phyloP scores from a whole-genome alignment of 208 protist genomes.

The Jaenimonas drosophilae region DNA sequence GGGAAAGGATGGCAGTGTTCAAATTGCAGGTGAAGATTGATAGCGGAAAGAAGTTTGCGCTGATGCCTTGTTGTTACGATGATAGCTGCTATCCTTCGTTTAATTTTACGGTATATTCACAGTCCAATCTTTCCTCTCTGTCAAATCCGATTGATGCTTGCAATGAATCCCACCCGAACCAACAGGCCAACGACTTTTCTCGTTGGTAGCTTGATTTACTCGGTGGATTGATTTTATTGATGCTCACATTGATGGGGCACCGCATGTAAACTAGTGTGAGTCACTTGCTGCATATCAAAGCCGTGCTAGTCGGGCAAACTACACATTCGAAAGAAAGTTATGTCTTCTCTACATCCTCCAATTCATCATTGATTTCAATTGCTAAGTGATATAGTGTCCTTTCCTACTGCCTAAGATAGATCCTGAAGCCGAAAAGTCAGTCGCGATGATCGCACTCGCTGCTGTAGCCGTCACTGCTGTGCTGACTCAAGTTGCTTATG shows the following conservation, averaged over 20 bases:
- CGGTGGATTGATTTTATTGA: neutral
- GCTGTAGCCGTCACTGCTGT: no score
- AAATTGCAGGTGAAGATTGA: slow-evolving; percentile 7
- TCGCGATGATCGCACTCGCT: no score
- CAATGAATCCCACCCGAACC: neutral
- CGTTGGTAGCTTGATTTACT: no score
- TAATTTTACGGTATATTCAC: slow-evolving; percentile 6
- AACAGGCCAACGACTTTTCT: neutral
- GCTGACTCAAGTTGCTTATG: no score
- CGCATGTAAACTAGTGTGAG: neutral
- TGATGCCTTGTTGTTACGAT: slow-evolving; percentile 18
- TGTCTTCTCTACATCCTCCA: no score
- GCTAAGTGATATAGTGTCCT: neutral
- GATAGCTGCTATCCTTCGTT: slow-evolving; percentile 10
- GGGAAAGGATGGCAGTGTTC: slow-evolving; percentile 21
- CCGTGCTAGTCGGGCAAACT: no score
- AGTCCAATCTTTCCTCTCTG: neutral
- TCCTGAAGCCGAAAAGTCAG: no score
- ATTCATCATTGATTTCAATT: no score
- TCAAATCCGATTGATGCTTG: neutral
- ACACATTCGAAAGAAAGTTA: no score
- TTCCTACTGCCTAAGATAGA: neutral
- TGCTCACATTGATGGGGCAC: neutral
- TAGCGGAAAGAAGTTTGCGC: slow-evolving; percentile 9
- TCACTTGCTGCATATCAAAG: neutral